These are phyloP conservation scores for Penicillium janthinellum DNA, from an alignment of 2,329 filamentous ascomycete species.

Conservation along the genomic window DNA sequence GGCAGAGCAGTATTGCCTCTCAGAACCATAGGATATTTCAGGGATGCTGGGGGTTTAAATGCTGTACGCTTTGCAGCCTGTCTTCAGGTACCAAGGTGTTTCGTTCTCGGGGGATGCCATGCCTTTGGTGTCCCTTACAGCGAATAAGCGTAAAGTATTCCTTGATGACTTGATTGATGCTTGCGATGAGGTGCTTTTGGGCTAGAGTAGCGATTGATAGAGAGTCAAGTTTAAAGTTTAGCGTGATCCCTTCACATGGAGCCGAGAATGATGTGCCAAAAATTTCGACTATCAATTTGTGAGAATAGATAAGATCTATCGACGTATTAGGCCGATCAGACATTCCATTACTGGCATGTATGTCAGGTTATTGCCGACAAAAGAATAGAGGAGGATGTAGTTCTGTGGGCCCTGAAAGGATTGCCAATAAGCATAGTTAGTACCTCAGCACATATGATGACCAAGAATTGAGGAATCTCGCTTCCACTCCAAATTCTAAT, in stretches of 20 bases:
- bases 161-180: slow-evolving; percentile 23
- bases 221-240: slow-evolving; percentile 16
- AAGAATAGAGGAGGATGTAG: too few relatives aligned
- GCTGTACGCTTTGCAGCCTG: background rate
- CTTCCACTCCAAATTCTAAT: too few relatives aligned
- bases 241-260: background rate
- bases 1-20: background rate
- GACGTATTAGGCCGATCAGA: background rate
- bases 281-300: background rate
- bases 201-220: background rate
- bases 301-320: background rate
- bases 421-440: too few relatives aligned
- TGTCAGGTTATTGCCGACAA: too few relatives aligned
- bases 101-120: slow-evolving; percentile 2
- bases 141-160: slow-evolving; percentile 11
- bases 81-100: slow-evolving; percentile 1
- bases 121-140: background rate
- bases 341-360: too few relatives aligned
- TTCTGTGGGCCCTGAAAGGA: too few relatives aligned
- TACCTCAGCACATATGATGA: too few relatives aligned
- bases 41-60: slow-evolving; percentile 15
- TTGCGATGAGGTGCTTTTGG: slow-evolving; percentile 26
- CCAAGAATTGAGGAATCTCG: too few relatives aligned
- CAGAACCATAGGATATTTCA: background rate
- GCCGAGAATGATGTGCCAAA: slow-evolving; percentile 3